Conservation (phyloP, 202 grass and related monocot genomes). For the Zoysia matrella region DNA sequence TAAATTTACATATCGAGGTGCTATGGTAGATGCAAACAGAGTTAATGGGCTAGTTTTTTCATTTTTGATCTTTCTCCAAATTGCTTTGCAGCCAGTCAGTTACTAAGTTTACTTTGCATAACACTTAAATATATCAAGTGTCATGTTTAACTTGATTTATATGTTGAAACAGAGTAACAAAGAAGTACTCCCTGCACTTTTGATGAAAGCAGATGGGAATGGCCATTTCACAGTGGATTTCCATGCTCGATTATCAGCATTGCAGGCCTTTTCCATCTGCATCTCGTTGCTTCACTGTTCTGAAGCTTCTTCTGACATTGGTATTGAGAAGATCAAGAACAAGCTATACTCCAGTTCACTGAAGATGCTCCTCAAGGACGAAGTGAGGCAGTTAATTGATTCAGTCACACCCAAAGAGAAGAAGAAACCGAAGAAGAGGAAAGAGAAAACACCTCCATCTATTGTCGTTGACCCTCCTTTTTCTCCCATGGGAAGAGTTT, state of each 20-base stretch:
- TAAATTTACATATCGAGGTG: conserved; percentile 18
- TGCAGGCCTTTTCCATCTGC: conserved; percentile 91
- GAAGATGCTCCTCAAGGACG: conserved; percentile 84
- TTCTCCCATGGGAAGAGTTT: conserved; percentile 95
- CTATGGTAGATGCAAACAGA: conserved; percentile 6
- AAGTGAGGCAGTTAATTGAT: conserved; percentile 82
- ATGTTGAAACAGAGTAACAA: conserved; percentile 77
- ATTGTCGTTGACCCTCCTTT: conserved; percentile 59
- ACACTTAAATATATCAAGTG: conserved; percentile 7
- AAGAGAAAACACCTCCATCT: conserved; percentile 60
- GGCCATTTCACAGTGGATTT: conserved; percentile 79
- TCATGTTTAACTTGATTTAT: background rate
- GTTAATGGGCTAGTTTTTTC: background rate
- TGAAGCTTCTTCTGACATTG: conserved; percentile 66
- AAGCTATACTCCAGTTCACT: conserved; percentile 84
- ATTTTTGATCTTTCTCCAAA: background rate
- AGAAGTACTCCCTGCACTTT: conserved; percentile 77
- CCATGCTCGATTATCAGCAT: conserved; percentile 73
- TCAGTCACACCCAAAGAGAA: conserved; percentile 74
- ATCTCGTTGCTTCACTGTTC: conserved; percentile 83
- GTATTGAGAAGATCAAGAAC: conserved; percentile 75
- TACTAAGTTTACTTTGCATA: conserved; percentile 3
- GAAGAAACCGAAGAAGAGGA: conserved; percentile 64
- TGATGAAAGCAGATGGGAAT: conserved; percentile 62
- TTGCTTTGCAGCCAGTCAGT: background rate